phyloP scores from a whole-genome alignment of 208 protist genomes.

The Polymyxa betae region DNA sequence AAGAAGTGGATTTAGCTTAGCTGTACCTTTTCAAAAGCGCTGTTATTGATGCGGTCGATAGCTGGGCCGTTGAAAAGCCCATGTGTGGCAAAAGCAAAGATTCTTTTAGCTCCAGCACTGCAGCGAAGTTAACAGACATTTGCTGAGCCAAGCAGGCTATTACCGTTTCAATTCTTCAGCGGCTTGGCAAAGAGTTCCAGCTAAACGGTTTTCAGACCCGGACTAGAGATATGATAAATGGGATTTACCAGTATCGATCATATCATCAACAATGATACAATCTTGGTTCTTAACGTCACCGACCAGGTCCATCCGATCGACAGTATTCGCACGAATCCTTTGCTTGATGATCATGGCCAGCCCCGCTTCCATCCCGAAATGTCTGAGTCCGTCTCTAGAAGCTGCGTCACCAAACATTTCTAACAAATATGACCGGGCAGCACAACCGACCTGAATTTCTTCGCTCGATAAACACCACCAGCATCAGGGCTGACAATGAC shows the following conservation, averaged over 20 bases:
- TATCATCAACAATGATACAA: constrained; percentile 64
- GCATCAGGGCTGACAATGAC: constrained; percentile 63
- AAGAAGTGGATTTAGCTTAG: neutral
- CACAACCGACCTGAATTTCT: constrained; percentile 57
- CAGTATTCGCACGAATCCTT: constrained; percentile 52
- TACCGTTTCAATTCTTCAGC: constrained; percentile 50
- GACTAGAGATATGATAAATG: neutral
- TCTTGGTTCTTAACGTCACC: constrained; percentile 57
- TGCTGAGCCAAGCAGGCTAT: neutral
- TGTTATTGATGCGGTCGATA: constrained; percentile 55
- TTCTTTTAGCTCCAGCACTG: constrained; percentile 53
- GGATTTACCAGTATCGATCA: constrained; percentile 61
- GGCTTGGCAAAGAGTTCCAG: constrained; percentile 55
- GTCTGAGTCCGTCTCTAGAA: constrained; percentile 7
- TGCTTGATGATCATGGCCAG: constrained; percentile 65
- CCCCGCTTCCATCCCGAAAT: constrained; percentile 27
- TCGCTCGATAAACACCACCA: constrained; percentile 62
- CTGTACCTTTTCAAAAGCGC: constrained; percentile 61
- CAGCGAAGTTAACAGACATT: neutral
- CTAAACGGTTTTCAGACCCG: neutral
- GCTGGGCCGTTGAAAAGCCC: constrained; percentile 64
- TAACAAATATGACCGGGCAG: neutral
- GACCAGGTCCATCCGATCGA: constrained; percentile 64
- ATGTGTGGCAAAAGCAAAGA: constrained; percentile 65
- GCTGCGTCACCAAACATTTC: no score